phyloP scores from a whole-genome alignment of 2,329 filamentous ascomycete genomes.

The Neonectria sp. region DNA sequence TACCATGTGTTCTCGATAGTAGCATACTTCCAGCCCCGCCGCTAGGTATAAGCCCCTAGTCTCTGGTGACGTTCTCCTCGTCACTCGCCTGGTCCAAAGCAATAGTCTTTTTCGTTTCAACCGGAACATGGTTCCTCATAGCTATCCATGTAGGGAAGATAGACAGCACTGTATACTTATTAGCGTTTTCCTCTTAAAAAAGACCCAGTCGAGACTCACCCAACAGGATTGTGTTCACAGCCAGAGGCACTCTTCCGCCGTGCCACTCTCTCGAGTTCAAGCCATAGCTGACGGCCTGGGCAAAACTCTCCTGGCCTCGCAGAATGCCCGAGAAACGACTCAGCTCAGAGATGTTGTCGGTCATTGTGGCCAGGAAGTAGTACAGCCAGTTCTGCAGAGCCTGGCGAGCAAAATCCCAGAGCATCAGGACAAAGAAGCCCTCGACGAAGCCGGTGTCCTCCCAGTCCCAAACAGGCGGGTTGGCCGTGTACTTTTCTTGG shows the following conservation, averaged over 20 bases:
- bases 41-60: neutral
- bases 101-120: conserved; percentile 33
- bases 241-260: conserved; percentile 56
- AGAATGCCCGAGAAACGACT: conserved; percentile 58
- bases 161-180: conserved; percentile 1
- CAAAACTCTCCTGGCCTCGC: conserved; percentile 59
- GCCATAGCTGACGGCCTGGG: conserved; percentile 57
- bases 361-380: conserved; percentile 68
- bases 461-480: conserved; percentile 58
- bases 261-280: conserved; percentile 57
- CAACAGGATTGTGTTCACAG: conserved; percentile 57
- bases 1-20: too few relatives aligned
- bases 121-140: conserved; percentile 48
- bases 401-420: conserved; percentile 67
- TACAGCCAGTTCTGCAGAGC: conserved; percentile 70
- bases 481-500: conserved; percentile 64
- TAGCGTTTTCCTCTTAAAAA: neutral
- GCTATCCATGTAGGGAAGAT: conserved; percentile 34
- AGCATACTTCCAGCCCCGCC: too few relatives aligned
- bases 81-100: conserved; percentile 1
- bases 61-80: neutral
- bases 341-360: conserved; percentile 69
- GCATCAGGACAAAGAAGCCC: conserved; percentile 63
- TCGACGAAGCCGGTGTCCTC: conserved; percentile 59
- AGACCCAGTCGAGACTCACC: conserved; percentile 44